These are phyloP conservation scores for Auriscalpium microsporum DNA, from an alignment of 768 basidiomycete genomes.

Conservation along the genomic window DNA sequence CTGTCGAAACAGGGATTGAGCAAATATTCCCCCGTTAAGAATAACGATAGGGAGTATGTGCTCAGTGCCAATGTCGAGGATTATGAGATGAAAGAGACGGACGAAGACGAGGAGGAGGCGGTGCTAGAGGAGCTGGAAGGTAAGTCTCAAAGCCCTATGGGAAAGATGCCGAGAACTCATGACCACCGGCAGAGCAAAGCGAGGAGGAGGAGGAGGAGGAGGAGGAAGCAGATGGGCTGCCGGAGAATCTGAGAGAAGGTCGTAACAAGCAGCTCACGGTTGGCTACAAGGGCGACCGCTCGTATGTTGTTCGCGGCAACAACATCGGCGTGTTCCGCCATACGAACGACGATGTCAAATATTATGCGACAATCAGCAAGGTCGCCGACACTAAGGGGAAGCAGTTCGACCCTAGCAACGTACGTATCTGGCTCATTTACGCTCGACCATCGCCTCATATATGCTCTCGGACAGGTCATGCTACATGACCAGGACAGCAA, in stretches of 20 bases:
- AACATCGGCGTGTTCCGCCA: conserved; percentile 89
- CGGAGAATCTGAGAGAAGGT: conserved; percentile 38
- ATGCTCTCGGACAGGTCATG: conserved; percentile 60
- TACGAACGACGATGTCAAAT: conserved; percentile 65
- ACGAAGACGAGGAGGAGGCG: conserved; percentile 70
- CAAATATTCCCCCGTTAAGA: conserved; percentile 26
- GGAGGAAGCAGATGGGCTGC: conserved; percentile 18
- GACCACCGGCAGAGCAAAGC: conserved; percentile 3
- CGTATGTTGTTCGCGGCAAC: conserved; percentile 87
- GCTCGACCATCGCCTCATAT: not conserved
- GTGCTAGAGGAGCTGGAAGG: conserved; percentile 66
- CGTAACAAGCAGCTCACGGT: conserved; percentile 86
- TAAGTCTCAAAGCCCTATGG: conserved; percentile 20
- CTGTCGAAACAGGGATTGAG: not conserved
- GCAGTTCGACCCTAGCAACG: conserved; percentile 80
- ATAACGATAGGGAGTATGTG: conserved; percentile 84
- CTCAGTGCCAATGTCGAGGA: conserved; percentile 70
- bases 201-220: conserved; percentile 20
- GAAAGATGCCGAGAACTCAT: not conserved
- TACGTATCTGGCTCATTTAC: conserved; percentile 26
- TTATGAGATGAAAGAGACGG: conserved; percentile 81
- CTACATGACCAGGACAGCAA: conserved; percentile 92
- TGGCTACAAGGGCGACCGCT: conserved; percentile 91
- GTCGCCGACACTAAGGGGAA: conserved; percentile 74
- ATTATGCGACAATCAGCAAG: conserved; percentile 80